Percentiles rank a stretch among this genome's conserved stretches.
These are phyloP conservation scores for Pythium oligandrum DNA, from an alignment of 352 stramenopile genomes.

Conservation along the genomic window DNA sequence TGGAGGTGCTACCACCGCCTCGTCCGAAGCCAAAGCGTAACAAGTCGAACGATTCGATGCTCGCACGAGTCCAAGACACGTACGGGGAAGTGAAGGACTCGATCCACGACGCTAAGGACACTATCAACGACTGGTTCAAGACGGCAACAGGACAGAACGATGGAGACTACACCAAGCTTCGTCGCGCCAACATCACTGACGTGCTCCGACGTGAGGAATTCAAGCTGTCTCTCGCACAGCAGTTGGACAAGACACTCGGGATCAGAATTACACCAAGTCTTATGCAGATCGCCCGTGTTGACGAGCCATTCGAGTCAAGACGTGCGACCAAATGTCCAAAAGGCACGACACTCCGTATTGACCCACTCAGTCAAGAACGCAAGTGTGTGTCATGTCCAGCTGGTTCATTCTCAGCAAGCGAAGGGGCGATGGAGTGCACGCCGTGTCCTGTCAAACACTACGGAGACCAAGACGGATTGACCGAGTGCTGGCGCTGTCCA, in stretches of 20 bases:
- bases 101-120: conserved; percentile 1
- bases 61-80: conserved; percentile 4
- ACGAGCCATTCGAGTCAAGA: conserved; percentile 5
- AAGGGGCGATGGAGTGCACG: conserved; percentile 29
- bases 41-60: background rate
- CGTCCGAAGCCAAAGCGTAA: background rate
- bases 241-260: conserved; percentile 4
- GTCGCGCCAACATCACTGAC: conserved; percentile 8
- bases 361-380: conserved; percentile 9
- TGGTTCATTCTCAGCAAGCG: conserved; percentile 24
- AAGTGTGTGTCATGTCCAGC: conserved; percentile 24
- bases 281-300: background rate
- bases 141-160: conserved; percentile 3
- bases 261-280: background rate
- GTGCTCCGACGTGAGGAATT: conserved; percentile 4
- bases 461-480: conserved; percentile 28
- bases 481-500: conserved; percentile 32
- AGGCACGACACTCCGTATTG: background rate
- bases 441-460: conserved; percentile 35
- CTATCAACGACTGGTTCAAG: conserved; percentile 5
- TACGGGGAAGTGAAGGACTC: conserved; percentile 5
- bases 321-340: conserved; percentile 14
- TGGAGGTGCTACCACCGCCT: conserved; percentile 10
- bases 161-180: background rate
- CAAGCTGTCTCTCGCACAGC: conserved; percentile 2